A percentile compares a stretch with the other conserved stretches of the same genome.
These are phyloP conservation scores for Neurospora sp. DNA, from an alignment of 495 filamentous ascomycete species.

Conservation along the genomic window DNA sequence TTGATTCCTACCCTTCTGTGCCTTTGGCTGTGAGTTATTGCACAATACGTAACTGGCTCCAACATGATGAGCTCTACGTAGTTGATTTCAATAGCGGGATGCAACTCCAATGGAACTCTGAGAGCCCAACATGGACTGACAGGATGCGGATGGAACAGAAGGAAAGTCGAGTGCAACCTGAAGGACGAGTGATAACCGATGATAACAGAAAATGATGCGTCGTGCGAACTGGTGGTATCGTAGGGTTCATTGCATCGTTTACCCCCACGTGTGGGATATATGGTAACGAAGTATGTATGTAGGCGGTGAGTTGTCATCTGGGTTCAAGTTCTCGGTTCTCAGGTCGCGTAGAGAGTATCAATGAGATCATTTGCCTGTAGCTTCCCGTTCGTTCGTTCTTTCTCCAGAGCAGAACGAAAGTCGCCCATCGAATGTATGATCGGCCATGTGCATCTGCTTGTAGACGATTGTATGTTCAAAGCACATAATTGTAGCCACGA, in stretches of 20 bases:
- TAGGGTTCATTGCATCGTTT: background rate
- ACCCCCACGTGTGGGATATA: background rate
- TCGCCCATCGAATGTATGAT: background rate
- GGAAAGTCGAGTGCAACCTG: background rate
- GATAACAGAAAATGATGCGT: background rate
- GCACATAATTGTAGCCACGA: background rate
- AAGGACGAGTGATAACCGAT: background rate
- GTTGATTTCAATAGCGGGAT: background rate
- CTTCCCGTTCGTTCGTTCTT: background rate
- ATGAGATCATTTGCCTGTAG: background rate
- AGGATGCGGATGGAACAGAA: background rate
- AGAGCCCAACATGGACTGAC: background rate
- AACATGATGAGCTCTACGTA: background rate
- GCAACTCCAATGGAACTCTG: background rate
- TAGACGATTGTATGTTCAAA: background rate
- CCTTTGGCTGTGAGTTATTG: too few relatives aligned
- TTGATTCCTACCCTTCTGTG: background rate
- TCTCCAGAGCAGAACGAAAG: background rate
- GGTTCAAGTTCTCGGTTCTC: background rate
- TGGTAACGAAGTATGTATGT: background rate
- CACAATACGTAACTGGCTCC: background rate
- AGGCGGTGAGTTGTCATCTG: background rate
- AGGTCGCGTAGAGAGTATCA: background rate
- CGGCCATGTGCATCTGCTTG: background rate
- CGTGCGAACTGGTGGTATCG: background rate